These are phyloP conservation scores for Pseudocercospora fijiensis DNA, from an alignment of 2,329 filamentous ascomycete species.

Conservation along the genomic window DNA sequence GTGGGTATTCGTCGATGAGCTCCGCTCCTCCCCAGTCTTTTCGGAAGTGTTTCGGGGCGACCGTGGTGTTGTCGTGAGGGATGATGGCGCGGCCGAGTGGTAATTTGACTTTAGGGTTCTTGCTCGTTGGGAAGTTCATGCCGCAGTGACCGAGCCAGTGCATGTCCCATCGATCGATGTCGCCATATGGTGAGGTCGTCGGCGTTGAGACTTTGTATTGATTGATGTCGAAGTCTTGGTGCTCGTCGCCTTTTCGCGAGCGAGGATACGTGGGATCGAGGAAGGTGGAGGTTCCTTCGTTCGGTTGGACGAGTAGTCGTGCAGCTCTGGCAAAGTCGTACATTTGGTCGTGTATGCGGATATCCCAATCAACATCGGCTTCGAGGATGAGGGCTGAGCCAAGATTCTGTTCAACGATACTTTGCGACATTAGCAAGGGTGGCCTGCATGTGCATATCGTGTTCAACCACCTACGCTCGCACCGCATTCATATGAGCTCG, in stretches of 20 bases:
- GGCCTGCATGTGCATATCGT: slow-evolving; percentile 28
- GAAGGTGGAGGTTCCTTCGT: slow-evolving; percentile 16
- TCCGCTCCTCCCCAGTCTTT: slow-evolving; percentile 27
- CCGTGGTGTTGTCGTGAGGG: slow-evolving; percentile 26
- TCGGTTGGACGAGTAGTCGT: slow-evolving; percentile 40
- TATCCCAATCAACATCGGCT: slow-evolving; percentile 49
- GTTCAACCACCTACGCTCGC: slow-evolving; percentile 18
- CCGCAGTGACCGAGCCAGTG: slow-evolving; percentile 40
- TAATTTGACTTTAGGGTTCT: slow-evolving; percentile 8
- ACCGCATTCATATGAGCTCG: slow-evolving; percentile 34
- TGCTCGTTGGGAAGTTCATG: slow-evolving; percentile 12
- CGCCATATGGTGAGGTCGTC: slow-evolving; percentile 40
- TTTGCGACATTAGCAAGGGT: slow-evolving; percentile 23
- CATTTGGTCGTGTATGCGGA: slow-evolving; percentile 45
- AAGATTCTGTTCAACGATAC: slow-evolving; percentile 38
- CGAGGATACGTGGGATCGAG: slow-evolving; percentile 26
- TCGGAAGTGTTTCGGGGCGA: slow-evolving; percentile 24
- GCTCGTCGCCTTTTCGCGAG: slow-evolving; percentile 13
- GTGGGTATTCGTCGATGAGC: slow-evolving; percentile 22
- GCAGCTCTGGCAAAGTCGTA: slow-evolving; percentile 40
- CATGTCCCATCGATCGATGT: slow-evolving; percentile 39
- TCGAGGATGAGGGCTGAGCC: slow-evolving; percentile 47
- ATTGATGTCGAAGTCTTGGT: slow-evolving; percentile 20
- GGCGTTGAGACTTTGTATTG: slow-evolving; percentile 17
- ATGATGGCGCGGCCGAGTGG: slow-evolving; percentile 25